These are phyloP conservation scores for Xylariaceae sp. DNA, from an alignment of 2,329 filamentous ascomycete species.

Conservation along the genomic window DNA sequence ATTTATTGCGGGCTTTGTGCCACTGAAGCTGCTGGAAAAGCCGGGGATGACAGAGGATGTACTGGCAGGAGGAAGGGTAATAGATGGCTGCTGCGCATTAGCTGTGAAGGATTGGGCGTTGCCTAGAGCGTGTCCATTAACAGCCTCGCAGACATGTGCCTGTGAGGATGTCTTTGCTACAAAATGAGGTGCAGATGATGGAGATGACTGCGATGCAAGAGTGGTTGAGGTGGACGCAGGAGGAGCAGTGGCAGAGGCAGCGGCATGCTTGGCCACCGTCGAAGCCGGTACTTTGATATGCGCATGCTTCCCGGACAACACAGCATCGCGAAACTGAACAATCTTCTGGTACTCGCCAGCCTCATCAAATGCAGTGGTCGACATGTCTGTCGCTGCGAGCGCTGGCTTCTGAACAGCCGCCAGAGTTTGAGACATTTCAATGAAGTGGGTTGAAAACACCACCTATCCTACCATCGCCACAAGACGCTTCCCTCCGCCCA, in stretches of 20 bases:
- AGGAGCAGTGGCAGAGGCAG: conserved; percentile 9
- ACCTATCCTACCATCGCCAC: conserved; percentile 11
- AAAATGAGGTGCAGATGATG: conserved; percentile 21
- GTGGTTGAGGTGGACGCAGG: conserved; percentile 7
- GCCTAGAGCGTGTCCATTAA: conserved; percentile 26
- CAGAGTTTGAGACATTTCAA: conserved; percentile 18
- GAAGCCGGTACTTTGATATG: conserved; percentile 51
- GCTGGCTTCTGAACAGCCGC: conserved; percentile 17
- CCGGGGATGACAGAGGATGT: conserved; percentile 32
- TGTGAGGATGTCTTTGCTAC: conserved; percentile 18
- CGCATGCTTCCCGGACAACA: conserved; percentile 73
- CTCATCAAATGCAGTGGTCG: conserved; percentile 46
- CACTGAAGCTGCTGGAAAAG: conserved; percentile 39
- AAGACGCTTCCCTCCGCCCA: neutral
- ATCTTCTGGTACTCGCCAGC: conserved; percentile 74
- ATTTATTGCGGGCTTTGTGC: conserved; percentile 66
- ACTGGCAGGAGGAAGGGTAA: conserved; percentile 20
- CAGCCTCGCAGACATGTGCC: conserved; percentile 16
- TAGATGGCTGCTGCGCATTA: conserved; percentile 35
- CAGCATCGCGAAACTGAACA: conserved; percentile 71
- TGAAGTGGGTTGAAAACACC: conserved; percentile 1
- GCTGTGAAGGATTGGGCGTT: conserved; percentile 34
- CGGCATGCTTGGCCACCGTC: conserved; percentile 23
- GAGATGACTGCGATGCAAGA: conserved; percentile 20
- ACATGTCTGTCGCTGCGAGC: conserved; percentile 16